These are phyloP conservation scores for Mycena galopus DNA, from an alignment of 768 basidiomycete genomes.

Conservation along the genomic window DNA sequence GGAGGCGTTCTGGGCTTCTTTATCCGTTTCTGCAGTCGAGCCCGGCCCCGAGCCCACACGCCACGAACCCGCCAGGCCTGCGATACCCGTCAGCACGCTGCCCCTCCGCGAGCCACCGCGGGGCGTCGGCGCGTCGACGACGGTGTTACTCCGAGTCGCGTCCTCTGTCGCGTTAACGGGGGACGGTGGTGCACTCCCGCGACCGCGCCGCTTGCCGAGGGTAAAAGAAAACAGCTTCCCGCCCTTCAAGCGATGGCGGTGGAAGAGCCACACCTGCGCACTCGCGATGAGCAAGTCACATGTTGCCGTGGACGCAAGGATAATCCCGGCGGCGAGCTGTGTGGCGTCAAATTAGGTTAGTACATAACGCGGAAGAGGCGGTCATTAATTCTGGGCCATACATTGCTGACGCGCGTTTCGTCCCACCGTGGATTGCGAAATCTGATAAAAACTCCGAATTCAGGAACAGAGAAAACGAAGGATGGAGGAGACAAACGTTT, in stretches of 20 bases:
- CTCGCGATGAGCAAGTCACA: conserved; percentile 51
- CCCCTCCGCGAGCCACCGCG: conserved; percentile 14
- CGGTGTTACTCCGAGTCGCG: background rate
- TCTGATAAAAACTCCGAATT: conserved; percentile 30
- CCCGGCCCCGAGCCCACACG: conserved; percentile 22
- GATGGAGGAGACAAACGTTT: conserved; percentile 42
- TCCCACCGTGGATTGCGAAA: conserved; percentile 48
- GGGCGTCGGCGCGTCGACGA: background rate
- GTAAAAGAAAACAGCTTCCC: conserved; percentile 43
- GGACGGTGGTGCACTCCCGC: conserved; percentile 6
- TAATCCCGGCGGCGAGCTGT: conserved; percentile 47
- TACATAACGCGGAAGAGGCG: background rate
- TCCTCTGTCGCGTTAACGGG: conserved; percentile 4
- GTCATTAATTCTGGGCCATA: conserved; percentile 31
- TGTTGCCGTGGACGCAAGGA: conserved; percentile 48
- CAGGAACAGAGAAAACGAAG: background rate
- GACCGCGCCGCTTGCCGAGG: background rate
- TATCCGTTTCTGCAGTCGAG: conserved; percentile 17
- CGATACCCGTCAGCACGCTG: conserved; percentile 16
- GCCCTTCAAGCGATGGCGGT: conserved; percentile 46
- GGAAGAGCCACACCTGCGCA: conserved; percentile 44
- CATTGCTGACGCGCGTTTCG: conserved; percentile 47
- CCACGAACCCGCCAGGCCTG: conserved; percentile 21
- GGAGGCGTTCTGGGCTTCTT: background rate
- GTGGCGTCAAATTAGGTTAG: conserved; percentile 4